These are phyloP conservation scores for Cerioporus squamosus DNA, from an alignment of 1,284 basidiomycete species.

Conservation along the genomic window DNA sequence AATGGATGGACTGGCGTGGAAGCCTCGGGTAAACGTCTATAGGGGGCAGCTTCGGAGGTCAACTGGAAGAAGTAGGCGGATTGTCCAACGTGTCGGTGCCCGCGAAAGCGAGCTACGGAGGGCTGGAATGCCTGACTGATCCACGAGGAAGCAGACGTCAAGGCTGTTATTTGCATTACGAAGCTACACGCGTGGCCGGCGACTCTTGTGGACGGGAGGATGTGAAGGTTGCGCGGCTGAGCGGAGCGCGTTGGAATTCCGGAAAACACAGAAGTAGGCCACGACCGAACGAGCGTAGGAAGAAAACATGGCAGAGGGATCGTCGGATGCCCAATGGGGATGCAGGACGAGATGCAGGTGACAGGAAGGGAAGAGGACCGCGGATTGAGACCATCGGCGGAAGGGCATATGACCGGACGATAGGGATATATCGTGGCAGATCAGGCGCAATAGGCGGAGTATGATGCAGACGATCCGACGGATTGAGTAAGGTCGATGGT, in stretches of 20 bases:
- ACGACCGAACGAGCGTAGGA: constrained; percentile 12
- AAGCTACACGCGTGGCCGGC: constrained; percentile 13
- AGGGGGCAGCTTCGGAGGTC: constrained; percentile 1
- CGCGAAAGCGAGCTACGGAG: no score
- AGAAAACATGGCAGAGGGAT: constrained; percentile 10
- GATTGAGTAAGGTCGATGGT: constrained; percentile 16
- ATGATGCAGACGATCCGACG: constrained; percentile 22
- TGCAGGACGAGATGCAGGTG: constrained; percentile 16
- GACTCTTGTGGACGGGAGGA: constrained; percentile 8
- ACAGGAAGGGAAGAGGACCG: constrained; percentile 10
- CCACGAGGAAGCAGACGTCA: constrained; percentile 22
- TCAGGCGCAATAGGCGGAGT: constrained; percentile 17
- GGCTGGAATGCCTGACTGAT: constrained; percentile 13
- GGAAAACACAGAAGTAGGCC: constrained; percentile 15
- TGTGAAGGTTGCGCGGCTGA: constrained; percentile 11
- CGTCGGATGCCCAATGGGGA: constrained; percentile 13
- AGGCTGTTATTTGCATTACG: constrained; percentile 12
- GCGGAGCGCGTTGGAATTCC: constrained; percentile 8
- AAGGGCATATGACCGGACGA: constrained; percentile 22
- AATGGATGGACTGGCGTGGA: not conserved
- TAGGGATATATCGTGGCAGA: constrained; percentile 19
- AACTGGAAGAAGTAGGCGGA: not conserved
- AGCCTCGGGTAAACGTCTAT: not conserved
- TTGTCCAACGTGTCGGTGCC: not conserved
- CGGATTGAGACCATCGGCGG: constrained; percentile 6